Conservation (phyloP, 345 rosid genomes). For the Carallia brachiata region DNA sequence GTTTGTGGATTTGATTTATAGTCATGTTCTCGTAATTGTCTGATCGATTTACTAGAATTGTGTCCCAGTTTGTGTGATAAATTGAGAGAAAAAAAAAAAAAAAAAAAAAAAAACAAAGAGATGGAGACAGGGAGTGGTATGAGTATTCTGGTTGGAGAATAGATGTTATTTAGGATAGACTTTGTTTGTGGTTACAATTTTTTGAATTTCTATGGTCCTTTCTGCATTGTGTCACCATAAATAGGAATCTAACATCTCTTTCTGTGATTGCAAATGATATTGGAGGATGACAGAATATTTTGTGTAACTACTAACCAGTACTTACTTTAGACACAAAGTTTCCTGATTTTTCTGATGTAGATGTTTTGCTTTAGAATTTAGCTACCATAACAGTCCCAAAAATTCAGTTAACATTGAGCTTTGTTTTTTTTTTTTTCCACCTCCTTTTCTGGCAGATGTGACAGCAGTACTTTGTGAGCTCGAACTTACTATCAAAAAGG, state of each 20-base stretch:
- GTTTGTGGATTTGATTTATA: neutral
- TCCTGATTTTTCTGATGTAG: neutral
- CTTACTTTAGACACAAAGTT: neutral
- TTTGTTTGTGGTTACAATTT: neutral
- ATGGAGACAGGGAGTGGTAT: too few relatives aligned
- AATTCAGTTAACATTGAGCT: slow-evolving; percentile 10
- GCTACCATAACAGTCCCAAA: slow-evolving; percentile 1
- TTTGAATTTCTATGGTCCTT: neutral
- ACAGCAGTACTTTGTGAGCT: slow-evolving; percentile 73
- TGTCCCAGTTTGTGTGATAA: neutral
- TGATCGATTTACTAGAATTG: neutral
- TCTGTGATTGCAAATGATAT: too few relatives aligned
- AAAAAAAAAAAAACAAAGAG: too few relatives aligned
- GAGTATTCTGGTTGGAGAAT: too few relatives aligned
- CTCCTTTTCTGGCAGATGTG: slow-evolving; percentile 48
- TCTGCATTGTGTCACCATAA: neutral
- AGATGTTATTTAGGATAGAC: neutral
- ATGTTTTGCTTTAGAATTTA: slow-evolving; percentile 16
- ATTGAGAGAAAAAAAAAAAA: too few relatives aligned
- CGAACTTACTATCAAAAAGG: slow-evolving; percentile 86
- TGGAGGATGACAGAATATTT: too few relatives aligned
- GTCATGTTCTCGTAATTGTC: neutral
- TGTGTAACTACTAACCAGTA: neutral
- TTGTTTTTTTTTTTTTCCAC: slow-evolving; percentile 11
- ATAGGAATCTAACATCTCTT: too few relatives aligned